A percentile compares a stretch with the other conserved stretches of the same genome.
These are phyloP conservation scores for Ceriops decandra DNA, from an alignment of 345 rosid genomes.

Conservation along the genomic window DNA sequence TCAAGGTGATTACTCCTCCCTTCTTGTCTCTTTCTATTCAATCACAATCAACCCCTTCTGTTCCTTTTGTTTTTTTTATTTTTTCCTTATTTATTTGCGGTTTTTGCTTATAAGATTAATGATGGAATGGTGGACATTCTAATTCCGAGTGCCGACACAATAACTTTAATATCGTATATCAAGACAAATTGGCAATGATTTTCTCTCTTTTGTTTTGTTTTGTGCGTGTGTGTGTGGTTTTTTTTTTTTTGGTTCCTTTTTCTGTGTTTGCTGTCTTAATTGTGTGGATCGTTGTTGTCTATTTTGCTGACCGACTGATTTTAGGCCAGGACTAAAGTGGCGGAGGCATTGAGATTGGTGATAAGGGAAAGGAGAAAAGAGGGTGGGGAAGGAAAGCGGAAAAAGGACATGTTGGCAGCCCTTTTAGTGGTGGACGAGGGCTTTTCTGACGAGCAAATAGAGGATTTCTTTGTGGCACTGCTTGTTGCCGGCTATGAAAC, in stretches of 20 bases:
- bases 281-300: no score
- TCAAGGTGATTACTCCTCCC: slow-evolving; percentile 36
- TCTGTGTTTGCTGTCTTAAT: background rate
- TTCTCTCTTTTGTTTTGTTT: no score
- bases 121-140: no score
- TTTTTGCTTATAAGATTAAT: no score
- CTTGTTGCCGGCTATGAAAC: slow-evolving; percentile 99
- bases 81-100: background rate
- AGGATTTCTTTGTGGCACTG: slow-evolving; percentile 80
- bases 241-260: no score
- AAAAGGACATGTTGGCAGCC: slow-evolving; percentile 77
- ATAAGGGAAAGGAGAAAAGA: slow-evolving; percentile 68
- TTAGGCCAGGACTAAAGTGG: slow-evolving; percentile 93
- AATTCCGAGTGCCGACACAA: no score
- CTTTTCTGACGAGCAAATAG: slow-evolving; percentile 82
- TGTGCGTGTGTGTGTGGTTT: no score
- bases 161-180: no score
- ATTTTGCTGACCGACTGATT: background rate
- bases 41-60: background rate
- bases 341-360: slow-evolving; percentile 76
- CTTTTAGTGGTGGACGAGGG: slow-evolving; percentile 61
- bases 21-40: no score
- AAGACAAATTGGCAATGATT: no score
- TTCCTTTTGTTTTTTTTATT: slow-evolving; percentile 7
- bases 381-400: slow-evolving; percentile 43